Base-by-base conservation (phyloP, 2,329 filamentous ascomycete species). In the Neofusicoccum kwambonambiense region DNA sequence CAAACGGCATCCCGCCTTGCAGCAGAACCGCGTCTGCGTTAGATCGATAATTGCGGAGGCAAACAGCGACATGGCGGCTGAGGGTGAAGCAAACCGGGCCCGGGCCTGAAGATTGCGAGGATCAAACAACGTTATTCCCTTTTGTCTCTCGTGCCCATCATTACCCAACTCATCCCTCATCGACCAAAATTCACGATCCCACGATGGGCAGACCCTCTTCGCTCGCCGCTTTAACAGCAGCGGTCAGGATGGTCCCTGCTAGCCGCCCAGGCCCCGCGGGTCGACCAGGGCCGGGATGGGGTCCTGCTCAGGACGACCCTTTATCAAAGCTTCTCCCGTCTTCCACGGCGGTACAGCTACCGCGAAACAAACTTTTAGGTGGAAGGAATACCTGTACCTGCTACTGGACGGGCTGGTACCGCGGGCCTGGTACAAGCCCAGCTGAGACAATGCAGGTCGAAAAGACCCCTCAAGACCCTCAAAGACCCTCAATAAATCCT, bases 221-320 rank as follows among this genome's bases (percentile, higher is more conserved):
- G 22, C 54, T 44, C 27, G 54, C 54, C 54, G 54, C 54, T 58
- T 58, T 58, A 58, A 58, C 54, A 41, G 52, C 37, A 13, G 54
- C 54, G 54, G 39, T 58, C 54, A 58, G 39, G 54, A 35, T 58
- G 39, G 54, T 34, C 54, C 54, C 41, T 58, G 54, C 31, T 44
- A 31, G 27, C 8, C 49, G 49, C 31, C 34, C 31, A 31, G 27
- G 49, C 27, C 27, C 27, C 49, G 27, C 9, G 35, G 22, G 39
- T 37, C 52, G 52, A 42, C 35, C 34, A 19, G 37, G 52, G 39
- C 41, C 52, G 27, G 37, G 13, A 15, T 15, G 37, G 9, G 6
- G 7, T 11, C 5, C 37, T 39, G 54, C 54, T 45, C n/a, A 22
- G 54, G 39, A 31, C 54, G 39, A 31, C 54, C 22, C 39, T 58